Evolutionary conservation across 169 alveolate genomes (phyloP), one percentile per base, ranked within the genome.

Genomic region (Cryptosporidium andersoni): DNA sequence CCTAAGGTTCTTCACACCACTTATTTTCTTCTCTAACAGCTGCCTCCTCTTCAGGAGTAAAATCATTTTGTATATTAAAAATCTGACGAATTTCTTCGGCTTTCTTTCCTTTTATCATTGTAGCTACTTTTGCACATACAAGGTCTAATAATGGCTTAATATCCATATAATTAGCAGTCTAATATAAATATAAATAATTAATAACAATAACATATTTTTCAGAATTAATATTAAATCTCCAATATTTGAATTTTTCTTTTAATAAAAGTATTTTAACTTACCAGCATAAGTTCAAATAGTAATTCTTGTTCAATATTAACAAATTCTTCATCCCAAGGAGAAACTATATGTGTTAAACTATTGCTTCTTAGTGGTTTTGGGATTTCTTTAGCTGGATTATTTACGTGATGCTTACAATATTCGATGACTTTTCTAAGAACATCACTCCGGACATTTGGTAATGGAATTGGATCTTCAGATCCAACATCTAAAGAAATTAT

Each of bases 31-130:
- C 98, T 65, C 96, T 91, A 58, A 97, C 94, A 93, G 96, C 93
- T 49, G 95, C 95, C 66, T 97, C 99, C 88, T 97, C 99, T 66
- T 95, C 99, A n/a, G 98, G 97, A 16, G 98, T 96, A 80, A 96
- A 94, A 81, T 97, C 99, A 88, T 96, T 97, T 65, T 95, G 94
- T 58, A 95, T 96, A 68, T 95, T 94, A 81, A 97, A 96, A 42
- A 93, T 95, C 58, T 95, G 95, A 88, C 99, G 88, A 81, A 97
- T 96, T 81, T 96, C 97, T 74, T 96, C 97, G 1, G 98, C 95
- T 1, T 95, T 92, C 80, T 95, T 96, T 53, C 98, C 98, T 89
- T 96, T 96, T 68, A 97, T 95, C 92, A 93, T 92, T 37, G 98
- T 93, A 43, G 98, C 99, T 36, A 97, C 95, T 80, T 97, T 96